These are phyloP conservation scores for Pterocarpus santalinus DNA, from an alignment of 306 rosid genomes.

Conservation along the genomic window DNA sequence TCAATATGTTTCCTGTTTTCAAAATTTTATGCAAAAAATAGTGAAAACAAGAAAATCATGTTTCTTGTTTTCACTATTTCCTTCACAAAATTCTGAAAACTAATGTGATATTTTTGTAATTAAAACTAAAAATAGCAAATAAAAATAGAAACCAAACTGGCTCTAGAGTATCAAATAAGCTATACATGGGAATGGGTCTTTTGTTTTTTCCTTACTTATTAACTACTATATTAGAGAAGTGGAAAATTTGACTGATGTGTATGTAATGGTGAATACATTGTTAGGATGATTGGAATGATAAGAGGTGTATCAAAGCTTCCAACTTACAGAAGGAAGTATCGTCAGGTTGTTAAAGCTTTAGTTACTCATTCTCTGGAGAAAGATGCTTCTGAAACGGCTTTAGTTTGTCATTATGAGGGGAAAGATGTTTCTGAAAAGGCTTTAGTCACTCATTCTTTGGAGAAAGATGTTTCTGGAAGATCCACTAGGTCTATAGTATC, in stretches of 20 bases:
- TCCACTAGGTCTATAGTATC: slow-evolving; percentile 54
- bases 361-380: slow-evolving; percentile 50
- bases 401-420: slow-evolving; percentile 41
- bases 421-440: slow-evolving; percentile 58
- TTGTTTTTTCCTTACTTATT: not conserved
- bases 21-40: no score
- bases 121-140: no score
- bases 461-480: slow-evolving; percentile 46
- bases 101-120: no score
- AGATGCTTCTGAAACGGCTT: slow-evolving; percentile 51
- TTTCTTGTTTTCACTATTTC: no score
- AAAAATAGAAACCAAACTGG: no score
- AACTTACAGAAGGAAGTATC: slow-evolving; percentile 76
- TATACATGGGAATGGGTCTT: not conserved
- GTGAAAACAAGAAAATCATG: no score
- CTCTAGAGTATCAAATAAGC: not conserved
- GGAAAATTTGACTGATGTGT: slow-evolving; percentile 33
- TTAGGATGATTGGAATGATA: slow-evolving; percentile 85
- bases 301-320: slow-evolving; percentile 77
- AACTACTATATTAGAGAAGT: not conserved
- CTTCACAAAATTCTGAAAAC: no score
- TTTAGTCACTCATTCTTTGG: slow-evolving; percentile 51
- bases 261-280: slow-evolving; percentile 26
- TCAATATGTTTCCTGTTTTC: no score
- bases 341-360: slow-evolving; percentile 70